These are phyloP conservation scores for Microdochium bolleyi DNA, from an alignment of 2,329 filamentous ascomycete genomes.

Conservation along the genomic window DNA sequence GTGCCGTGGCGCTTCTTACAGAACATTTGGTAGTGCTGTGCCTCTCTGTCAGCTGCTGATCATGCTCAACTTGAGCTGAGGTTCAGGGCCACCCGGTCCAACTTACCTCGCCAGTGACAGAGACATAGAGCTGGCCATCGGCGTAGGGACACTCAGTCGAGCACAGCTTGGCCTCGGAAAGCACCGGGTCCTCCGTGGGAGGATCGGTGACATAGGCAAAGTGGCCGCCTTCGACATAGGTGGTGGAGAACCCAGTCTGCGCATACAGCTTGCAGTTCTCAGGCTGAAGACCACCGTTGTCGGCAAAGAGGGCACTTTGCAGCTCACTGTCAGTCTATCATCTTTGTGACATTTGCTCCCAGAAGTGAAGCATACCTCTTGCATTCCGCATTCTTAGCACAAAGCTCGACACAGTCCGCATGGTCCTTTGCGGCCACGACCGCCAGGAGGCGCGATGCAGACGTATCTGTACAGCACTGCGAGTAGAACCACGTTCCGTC, in stretches of 20 bases:
- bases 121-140: conserved; percentile 5
- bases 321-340: too few species aligned
- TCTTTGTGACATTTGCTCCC: too few species aligned
- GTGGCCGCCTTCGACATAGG: not conserved
- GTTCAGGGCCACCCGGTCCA: too few species aligned
- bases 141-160: conserved; percentile 8
- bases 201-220: not conserved
- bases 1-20: conserved; percentile 8
- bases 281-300: not conserved
- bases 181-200: not conserved
- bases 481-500: conserved; percentile 1
- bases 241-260: conserved; percentile 3
- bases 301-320: not conserved
- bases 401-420: not conserved
- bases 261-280: conserved; percentile 8
- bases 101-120: conserved; percentile 1
- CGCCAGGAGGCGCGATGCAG: not conserved
- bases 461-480: not conserved
- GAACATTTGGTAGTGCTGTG: conserved; percentile 7
- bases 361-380: not conserved
- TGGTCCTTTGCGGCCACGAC: not conserved
- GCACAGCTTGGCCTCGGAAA: conserved; percentile 5
- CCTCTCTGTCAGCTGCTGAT: too few species aligned
- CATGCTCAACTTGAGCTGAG: too few species aligned
- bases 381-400: not conserved